Evolutionary conservation across 2,329 filamentous ascomycete genomes (phyloP).

Genomic region (Cladophialophora yegresii): DNA sequence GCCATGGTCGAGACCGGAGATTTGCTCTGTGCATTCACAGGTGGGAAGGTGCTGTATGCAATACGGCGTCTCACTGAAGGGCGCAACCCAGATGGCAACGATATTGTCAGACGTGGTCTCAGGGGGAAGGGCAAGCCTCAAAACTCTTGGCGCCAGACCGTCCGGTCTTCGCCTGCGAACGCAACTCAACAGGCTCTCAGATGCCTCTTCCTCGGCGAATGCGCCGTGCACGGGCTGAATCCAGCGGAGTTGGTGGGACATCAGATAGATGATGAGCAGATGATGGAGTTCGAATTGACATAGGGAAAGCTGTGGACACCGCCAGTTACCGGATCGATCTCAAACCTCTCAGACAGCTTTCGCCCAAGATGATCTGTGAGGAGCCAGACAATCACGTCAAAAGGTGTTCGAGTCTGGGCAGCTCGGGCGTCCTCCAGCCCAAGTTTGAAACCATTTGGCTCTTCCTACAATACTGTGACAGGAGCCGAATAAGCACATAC

Average conservation of each 20-base stretch:
- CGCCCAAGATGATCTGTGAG: background rate
- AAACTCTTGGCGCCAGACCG: background rate
- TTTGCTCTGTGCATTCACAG: slow-evolving; percentile 24
- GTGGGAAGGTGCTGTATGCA: slow-evolving; percentile 23
- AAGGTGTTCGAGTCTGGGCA: background rate
- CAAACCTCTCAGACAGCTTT: background rate
- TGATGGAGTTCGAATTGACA: slow-evolving; percentile 22
- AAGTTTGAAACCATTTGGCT: background rate
- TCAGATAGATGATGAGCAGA: background rate
- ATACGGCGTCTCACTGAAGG: slow-evolving; percentile 9
- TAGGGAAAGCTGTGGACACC: background rate
- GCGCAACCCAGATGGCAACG: background rate
- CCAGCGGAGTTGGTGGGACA: slow-evolving; percentile 8
- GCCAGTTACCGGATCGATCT: background rate
- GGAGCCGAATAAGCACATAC: background rate
- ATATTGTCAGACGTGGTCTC: background rate
- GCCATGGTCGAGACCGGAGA: slow-evolving; percentile 26
- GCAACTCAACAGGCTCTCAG: background rate
- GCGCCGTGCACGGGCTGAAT: slow-evolving; percentile 22
- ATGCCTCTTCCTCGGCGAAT: slow-evolving; percentile 28
- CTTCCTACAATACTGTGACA: background rate
- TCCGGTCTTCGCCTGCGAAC: background rate
- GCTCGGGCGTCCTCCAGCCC: background rate
- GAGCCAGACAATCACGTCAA: background rate
- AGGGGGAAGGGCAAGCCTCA: background rate